These are phyloP conservation scores for Eucalyptus erythrocorys DNA, from an alignment of 345 rosid genomes.

Conservation along the genomic window DNA sequence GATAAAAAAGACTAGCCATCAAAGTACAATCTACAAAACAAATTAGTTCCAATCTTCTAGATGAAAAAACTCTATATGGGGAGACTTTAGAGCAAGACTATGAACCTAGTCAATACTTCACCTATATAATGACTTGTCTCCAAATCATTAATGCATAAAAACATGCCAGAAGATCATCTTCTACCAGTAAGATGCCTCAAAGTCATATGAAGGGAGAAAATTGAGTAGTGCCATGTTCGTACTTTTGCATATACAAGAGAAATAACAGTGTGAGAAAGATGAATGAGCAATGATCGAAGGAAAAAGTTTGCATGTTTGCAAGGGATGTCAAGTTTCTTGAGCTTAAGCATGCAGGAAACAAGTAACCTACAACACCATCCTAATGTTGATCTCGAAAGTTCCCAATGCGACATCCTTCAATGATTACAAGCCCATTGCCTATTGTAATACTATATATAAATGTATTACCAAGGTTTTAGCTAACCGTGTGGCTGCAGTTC, in stretches of 20 bases:
- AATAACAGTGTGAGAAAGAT: neutral
- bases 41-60: neutral
- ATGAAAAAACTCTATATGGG: neutral
- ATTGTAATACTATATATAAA: too few relatives aligned
- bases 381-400: too few relatives aligned
- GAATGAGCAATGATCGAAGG: neutral
- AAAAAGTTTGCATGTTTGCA: constrained; percentile 67
- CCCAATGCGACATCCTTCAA: too few relatives aligned
- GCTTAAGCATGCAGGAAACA: constrained; percentile 69
- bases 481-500: too few relatives aligned
- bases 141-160: neutral
- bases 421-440: too few relatives aligned
- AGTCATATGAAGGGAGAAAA: neutral
- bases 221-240: neutral
- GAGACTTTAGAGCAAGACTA: neutral
- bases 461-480: too few relatives aligned
- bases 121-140: neutral
- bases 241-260: neutral
- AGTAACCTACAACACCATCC: too few relatives aligned
- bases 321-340: constrained; percentile 80
- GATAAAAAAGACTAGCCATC: neutral
- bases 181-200: neutral
- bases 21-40: neutral
- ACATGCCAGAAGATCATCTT: neutral
- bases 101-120: neutral